Base-by-base conservation (phyloP, 768 basidiomycete species). In the Suillus spraguei region DNA sequence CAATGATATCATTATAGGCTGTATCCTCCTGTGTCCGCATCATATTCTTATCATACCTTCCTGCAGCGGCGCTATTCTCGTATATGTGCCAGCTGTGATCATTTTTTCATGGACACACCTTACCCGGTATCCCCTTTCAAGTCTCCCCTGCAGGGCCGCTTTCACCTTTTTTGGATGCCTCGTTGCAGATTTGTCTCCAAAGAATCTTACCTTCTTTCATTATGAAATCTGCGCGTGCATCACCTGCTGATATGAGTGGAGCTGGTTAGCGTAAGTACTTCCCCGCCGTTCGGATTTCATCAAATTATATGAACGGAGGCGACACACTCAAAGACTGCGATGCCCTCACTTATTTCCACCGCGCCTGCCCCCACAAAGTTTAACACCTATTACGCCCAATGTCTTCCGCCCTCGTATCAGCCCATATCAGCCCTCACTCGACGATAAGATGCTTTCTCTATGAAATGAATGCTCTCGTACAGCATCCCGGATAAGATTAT, bases 201-300 rank as follows among this genome's bases (percentile, higher is more conserved):
- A 47, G 46, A 47, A 22, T 47, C 22, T 41, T 33, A 49, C 52
- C 22, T 28, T 44, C 49, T 36, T 59, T 61, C 22, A 20, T 56
- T 32, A 68, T 64, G 59, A 66, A 58, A 65, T 58, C 63, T 59
- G 59, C 64, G 17, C 64, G 17, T 59, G 63, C 49, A 67, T 64
- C 70, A 62, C 28, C 53, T 60, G 36, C 56, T 66, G 68, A 72
- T 74, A 68, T 67, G 64, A 70, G 71, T 70, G 61, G 66, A 59
- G 67, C 52, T 59, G 10, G 24, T 64, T 64, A 49, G 47, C 60
- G 46, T 49, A 59, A 63, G 49, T 46, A 24, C 28, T 49, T 56
- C 46, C 56, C 55, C 62, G 17, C 49, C 63, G 41, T n/a, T 63
- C 63, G 63, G 60, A 62, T 47, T 50, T 44, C 41, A 60, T 60